Conservation (phyloP, 345 rosid genomes). For the Gossypium arboreum region DNA sequence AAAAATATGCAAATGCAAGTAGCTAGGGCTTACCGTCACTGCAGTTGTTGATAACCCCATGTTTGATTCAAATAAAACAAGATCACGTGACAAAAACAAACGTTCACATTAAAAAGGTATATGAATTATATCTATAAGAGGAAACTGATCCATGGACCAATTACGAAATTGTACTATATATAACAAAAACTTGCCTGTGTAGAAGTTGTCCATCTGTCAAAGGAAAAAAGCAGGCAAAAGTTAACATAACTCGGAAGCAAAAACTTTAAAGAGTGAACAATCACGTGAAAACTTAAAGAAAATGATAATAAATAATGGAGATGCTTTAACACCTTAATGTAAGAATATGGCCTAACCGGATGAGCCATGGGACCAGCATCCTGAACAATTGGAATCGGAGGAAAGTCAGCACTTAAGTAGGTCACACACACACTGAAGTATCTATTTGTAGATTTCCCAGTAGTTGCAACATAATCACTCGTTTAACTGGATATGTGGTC, state of each 20-base stretch:
- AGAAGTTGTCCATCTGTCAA: conserved; percentile 97
- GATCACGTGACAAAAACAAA: conserved; percentile 22
- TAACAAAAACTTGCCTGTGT: conserved; percentile 68
- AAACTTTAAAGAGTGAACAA: not conserved
- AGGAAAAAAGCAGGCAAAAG: conserved; percentile 18
- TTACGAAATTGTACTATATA: not conserved
- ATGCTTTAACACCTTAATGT: conserved; percentile 71
- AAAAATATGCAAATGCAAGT: not conserved
- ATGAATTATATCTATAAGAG: conserved; percentile 9
- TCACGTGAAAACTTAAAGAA: conserved; percentile 5
- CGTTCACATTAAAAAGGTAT: conserved; percentile 10
- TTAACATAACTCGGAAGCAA: conserved; percentile 15
- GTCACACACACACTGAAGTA: not conserved
- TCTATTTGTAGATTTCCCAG: not conserved
- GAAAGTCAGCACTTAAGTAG: not conserved
- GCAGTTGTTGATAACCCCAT: conserved; percentile 33
- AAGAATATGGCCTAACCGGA: conserved; percentile 97
- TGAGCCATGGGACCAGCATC: conserved; percentile 99
- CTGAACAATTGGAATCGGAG: conserved; percentile 33
- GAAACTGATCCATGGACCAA: not conserved
- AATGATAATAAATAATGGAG: not conserved
- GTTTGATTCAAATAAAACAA: conserved; percentile 27
- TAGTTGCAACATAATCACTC: not conserved
- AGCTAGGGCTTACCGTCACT: conserved; percentile 70
- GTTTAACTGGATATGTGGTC: not conserved